Evolutionary conservation across 2,329 filamentous ascomycete species (phyloP), one percentile per base, ranked within the genome.

Genomic region (Aureobasidium sp.): DNA sequence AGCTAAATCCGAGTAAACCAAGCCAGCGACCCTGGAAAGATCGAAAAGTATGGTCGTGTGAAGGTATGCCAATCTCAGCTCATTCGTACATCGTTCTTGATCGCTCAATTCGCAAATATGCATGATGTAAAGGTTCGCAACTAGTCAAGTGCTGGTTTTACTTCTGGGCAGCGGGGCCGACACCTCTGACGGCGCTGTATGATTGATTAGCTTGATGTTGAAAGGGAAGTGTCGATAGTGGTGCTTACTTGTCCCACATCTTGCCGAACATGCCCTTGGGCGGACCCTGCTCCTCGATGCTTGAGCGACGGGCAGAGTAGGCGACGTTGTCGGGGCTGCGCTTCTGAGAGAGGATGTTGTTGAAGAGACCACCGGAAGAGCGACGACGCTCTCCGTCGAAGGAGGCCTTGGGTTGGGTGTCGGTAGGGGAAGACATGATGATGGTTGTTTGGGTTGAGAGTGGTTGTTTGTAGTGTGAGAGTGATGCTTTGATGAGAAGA

Each of bases 281-380:
- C 10, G 57, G 60, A 6, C 47, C 43, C 31, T 63, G 61, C 25
- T 65, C 63, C 37, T 49, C 60, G n/a, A 65, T 43, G 15, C 62
- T 64, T 40, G 50, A 17, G 27, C 63, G 63, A 13, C 63, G 62
- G 38, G 60, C 37, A n/a, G 53, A 38, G 60, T 62, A 63, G 7
- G 53, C 57, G 31, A 37, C 46, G 47, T 64, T 63, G 35, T 61
- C 57, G 27, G 63, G 61, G 53, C 57, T 50, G 47, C 63, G 63
- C 62, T 65, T 65, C 37, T 62, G 61, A 8, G 40, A 23, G n/a
- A 61, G 33, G 5, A 65, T 60, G 58, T 64, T 65, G 62, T 51
- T 46, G 62, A 63, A 65, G 50, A 62, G 60, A 37, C 51, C 62
- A 4, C 61, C 50, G 23, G 63, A 64, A 3, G 43, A 55, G 53